Conservation (phyloP, 2,329 filamentous ascomycete species). For the Cadophora sp. region DNA sequence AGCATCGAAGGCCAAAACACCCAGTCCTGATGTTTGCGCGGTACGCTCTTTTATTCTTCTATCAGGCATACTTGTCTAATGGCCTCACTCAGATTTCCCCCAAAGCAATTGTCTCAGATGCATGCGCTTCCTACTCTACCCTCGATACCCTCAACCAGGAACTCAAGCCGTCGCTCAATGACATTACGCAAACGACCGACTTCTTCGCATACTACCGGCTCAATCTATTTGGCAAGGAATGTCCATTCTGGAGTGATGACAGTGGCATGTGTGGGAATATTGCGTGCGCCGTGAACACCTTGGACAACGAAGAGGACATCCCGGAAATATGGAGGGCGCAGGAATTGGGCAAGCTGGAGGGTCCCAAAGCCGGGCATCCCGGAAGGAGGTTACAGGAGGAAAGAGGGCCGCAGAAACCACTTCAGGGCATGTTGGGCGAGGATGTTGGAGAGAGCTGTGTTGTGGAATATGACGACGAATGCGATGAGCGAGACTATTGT, state of each 20-base stretch:
- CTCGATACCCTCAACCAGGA: slow-evolving; percentile 84
- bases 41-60: slow-evolving; percentile 44
- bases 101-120: slow-evolving; percentile 87
- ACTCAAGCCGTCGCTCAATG: slow-evolving; percentile 77
- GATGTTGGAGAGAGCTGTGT: slow-evolving; percentile 94
- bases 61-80: slow-evolving; percentile 44
- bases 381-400: slow-evolving; percentile 76
- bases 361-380: slow-evolving; percentile 89
- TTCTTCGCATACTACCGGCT: slow-evolving; percentile 98
- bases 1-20: slow-evolving; percentile 49
- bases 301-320: slow-evolving; percentile 95
- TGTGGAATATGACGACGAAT: slow-evolving; percentile 96
- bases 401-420: slow-evolving; percentile 70
- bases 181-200: slow-evolving; percentile 86
- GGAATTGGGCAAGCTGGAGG: slow-evolving; percentile 90
- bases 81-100: slow-evolving; percentile 75
- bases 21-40: slow-evolving; percentile 48
- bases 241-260: slow-evolving; percentile 95
- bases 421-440: slow-evolving; percentile 84
- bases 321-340: slow-evolving; percentile 90
- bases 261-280: slow-evolving; percentile 96
- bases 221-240: slow-evolving; percentile 92
- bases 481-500: slow-evolving; percentile 96
- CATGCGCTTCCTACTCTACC: slow-evolving; percentile 90
- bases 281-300: slow-evolving; percentile 91